Percentiles rank a stretch among this genome's conserved stretches.
phyloP scores from a whole-genome alignment of 345 rosid species.

The Carallia brachiata region DNA sequence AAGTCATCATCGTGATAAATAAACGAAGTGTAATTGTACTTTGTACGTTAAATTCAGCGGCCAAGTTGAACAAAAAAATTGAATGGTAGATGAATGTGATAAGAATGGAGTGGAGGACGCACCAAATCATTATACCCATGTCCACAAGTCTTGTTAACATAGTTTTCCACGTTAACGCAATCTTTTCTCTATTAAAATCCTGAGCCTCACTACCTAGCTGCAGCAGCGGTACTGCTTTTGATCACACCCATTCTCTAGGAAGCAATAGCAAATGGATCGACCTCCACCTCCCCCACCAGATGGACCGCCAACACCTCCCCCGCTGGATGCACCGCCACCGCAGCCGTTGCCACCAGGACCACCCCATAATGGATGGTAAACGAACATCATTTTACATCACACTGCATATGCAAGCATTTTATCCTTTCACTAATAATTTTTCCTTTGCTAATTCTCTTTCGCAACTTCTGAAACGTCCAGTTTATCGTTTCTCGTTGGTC shows the following conservation, averaged over 20 bases:
- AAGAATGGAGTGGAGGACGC: constrained; percentile 2
- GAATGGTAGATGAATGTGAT: neutral
- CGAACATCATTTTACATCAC: neutral
- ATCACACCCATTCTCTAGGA: neutral
- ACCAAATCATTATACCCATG: neutral
- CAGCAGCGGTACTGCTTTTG: neutral
- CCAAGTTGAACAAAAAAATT: neutral
- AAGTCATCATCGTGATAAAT: too few species aligned
- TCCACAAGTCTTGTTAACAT: neutral
- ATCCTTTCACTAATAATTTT: too few species aligned
- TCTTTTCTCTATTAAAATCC: neutral
- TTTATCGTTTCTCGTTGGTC: constrained; percentile 10
- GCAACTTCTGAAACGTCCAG: neutral
- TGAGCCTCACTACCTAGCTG: neutral
- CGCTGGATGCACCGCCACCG: neutral
- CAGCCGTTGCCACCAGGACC: neutral
- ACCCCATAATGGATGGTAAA: neutral
- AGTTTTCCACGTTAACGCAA: neutral
- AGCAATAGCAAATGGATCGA: constrained; percentile 1
- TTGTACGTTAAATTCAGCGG: too few species aligned
- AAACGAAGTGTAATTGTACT: too few species aligned
- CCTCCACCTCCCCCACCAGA: neutral
- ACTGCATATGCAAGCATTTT: neutral
- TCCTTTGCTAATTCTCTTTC: neutral
- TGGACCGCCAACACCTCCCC: neutral